These are phyloP conservation scores for Hyphopichia khmerensis DNA, from an alignment of 1,139 yeast genomes.

Conservation along the genomic window DNA sequence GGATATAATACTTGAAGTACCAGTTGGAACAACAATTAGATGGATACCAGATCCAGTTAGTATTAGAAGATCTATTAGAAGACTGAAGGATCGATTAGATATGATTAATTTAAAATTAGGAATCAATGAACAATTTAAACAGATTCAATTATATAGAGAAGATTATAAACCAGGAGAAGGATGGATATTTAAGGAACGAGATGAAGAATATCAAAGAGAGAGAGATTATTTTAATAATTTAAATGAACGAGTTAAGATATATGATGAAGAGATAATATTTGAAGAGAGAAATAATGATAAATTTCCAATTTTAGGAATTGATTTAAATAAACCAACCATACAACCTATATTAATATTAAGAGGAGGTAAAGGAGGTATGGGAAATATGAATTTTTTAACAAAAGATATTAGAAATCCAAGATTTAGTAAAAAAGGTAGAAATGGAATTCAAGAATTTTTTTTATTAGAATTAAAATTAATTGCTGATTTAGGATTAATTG, in stretches of 20 bases:
- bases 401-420: constrained; percentile 83
- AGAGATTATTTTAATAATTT: constrained; percentile 66
- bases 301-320: constrained; percentile 79
- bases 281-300: constrained; percentile 64
- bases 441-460: constrained; percentile 64
- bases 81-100: constrained; percentile 25
- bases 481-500: constrained; percentile 93
- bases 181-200: constrained; percentile 80
- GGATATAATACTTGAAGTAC: constrained; percentile 79
- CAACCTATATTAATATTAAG: constrained; percentile 68
- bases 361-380: constrained; percentile 95
- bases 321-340: constrained; percentile 61
- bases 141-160: constrained; percentile 56
- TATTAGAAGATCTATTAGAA: constrained; percentile 35
- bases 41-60: constrained; percentile 80
- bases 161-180: constrained; percentile 70
- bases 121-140: constrained; percentile 5
- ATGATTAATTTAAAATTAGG: constrained; percentile 27
- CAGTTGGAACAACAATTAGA: constrained; percentile 82
- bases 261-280: constrained; percentile 60
- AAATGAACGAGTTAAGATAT: constrained; percentile 59
- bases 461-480: constrained; percentile 79
- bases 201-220: constrained; percentile 63
- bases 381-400: constrained; percentile 92
- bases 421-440: constrained; percentile 78